These are phyloP conservation scores for Penicillium freii DNA, from an alignment of 2,329 filamentous ascomycete genomes.

Conservation along the genomic window DNA sequence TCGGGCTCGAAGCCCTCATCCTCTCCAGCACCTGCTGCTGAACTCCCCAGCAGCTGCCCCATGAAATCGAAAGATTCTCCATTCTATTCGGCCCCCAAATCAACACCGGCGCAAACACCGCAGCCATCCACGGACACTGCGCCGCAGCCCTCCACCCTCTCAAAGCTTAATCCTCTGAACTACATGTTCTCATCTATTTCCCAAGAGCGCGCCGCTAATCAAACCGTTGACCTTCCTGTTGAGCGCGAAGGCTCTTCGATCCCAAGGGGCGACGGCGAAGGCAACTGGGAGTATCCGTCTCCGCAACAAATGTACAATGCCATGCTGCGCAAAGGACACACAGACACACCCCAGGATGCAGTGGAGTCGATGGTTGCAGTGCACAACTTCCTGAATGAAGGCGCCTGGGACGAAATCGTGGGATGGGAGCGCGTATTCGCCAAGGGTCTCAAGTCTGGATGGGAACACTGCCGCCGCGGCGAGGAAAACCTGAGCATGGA, in stretches of 20 bases:
- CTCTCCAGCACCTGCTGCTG: slow-evolving; percentile 30
- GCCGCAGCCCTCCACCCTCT: slow-evolving; percentile 52
- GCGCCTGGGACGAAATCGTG: slow-evolving; percentile 92
- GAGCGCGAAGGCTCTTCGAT: slow-evolving; percentile 84
- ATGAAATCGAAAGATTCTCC: slow-evolving; percentile 51
- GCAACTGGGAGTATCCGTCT: slow-evolving; percentile 96
- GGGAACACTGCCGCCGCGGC: slow-evolving; percentile 70
- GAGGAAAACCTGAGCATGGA: slow-evolving; percentile 63
- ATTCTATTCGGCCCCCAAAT: slow-evolving; percentile 42
- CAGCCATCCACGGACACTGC: slow-evolving; percentile 29
- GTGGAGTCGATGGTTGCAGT: slow-evolving; percentile 97
- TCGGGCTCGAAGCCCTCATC: slow-evolving; percentile 35
- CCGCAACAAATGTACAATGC: slow-evolving; percentile 99
- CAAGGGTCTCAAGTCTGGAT: slow-evolving; percentile 68
- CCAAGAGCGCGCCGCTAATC: slow-evolving; percentile 71
- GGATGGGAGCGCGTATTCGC: slow-evolving; percentile 88
- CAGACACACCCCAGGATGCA: slow-evolving; percentile 86
- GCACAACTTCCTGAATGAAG: slow-evolving; percentile 97
- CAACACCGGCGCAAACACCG: slow-evolving; percentile 32
- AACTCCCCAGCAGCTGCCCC: slow-evolving; percentile 44
- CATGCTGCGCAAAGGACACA: slow-evolving; percentile 91
- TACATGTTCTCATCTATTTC: slow-evolving; percentile 92
- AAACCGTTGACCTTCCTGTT: slow-evolving; percentile 72
- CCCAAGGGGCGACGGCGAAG: slow-evolving; percentile 70
- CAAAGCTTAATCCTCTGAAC: slow-evolving; percentile 77